Evolutionary conservation across 352 stramenopile species (phyloP), one percentile per base, ranked within the genome.

Genomic region (Phytophthora vignae): DNA sequence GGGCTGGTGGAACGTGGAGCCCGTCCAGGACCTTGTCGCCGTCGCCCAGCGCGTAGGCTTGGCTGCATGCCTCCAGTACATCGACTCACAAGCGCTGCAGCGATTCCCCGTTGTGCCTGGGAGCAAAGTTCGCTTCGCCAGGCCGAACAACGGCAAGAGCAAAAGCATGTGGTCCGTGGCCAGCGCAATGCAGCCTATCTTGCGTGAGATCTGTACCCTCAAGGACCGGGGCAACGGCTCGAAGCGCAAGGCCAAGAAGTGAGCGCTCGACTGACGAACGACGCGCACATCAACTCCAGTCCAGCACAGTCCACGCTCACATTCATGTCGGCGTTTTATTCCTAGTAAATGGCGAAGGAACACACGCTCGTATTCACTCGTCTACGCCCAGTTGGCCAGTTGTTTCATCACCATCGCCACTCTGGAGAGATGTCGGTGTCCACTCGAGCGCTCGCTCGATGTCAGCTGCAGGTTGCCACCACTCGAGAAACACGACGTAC

Each of bases 361-460:
- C 22, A 25, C 10, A 42, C 22, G 17, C 21, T 2, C 36, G 2
- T 5, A 27, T 48, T 67, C 42, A 67, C 5, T 50, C 44, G 12
- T 60, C 54, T 19, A 42, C 14, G n/a, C 56, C 48, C 40, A 52
- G n/a, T 48, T 52, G 53, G 5, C 59, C 17, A 65, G 57, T 68
- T 21, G 57, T 68, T 21, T 21, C 7, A 46, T 71, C 60, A 10
- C 66, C 44, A 46, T 15, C 48, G 40, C 11, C 48, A 48, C 21
- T 6, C 56, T 60, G 46, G 48, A 15, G 54, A 63, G 38, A 55
- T 52, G 11, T 29, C 44, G 71, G 59, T 0, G 57, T 74, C 84
- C 83, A 89, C 31, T 94, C 85, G 22, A 92, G 52, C 1, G 87
- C 85, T 31, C 71, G 49, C 64, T 94, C 85, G 62, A 94, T 92